Percentiles rank a stretch among this genome's conserved stretches.
Evolutionary conservation across 768 basidiomycete species (phyloP).

Genomic region (Mycena epipterygia): DNA sequence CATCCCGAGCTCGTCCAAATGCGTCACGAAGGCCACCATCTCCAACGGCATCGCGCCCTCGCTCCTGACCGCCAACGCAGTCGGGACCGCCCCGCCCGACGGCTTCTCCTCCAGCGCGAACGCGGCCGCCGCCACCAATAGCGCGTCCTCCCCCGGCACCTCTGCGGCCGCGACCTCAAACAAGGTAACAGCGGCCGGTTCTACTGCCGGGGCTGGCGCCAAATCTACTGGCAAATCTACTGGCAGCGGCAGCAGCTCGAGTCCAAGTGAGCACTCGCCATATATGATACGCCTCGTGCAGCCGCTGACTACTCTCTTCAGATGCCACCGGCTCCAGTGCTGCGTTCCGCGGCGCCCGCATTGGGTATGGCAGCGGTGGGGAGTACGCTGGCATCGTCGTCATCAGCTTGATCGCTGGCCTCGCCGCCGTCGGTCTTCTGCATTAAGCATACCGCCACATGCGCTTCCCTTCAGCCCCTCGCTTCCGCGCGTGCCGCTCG

Average conservation of each 20-base stretch:
- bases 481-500: too few relatives aligned
- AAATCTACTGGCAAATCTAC: too few relatives aligned
- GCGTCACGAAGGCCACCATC: constrained; percentile 52
- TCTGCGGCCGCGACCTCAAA: background rate
- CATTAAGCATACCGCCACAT: background rate
- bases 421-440: constrained; percentile 30
- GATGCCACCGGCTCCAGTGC: constrained; percentile 15
- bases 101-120: constrained; percentile 23
- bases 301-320: background rate
- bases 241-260: background rate
- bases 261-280: background rate
- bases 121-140: background rate
- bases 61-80: constrained; percentile 16
- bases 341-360: constrained; percentile 14
- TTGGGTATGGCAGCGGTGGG: constrained; percentile 17
- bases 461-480: background rate
- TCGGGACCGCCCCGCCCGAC: background rate
- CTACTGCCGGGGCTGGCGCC: background rate
- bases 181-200: background rate
- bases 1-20: constrained; percentile 58
- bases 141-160: background rate
- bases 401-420: constrained; percentile 17
- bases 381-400: constrained; percentile 25
- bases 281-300: background rate
- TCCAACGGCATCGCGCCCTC: constrained; percentile 54